phyloP scores from a whole-genome alignment of 208 protist species.

The Histomonas meleagridis region DNA sequence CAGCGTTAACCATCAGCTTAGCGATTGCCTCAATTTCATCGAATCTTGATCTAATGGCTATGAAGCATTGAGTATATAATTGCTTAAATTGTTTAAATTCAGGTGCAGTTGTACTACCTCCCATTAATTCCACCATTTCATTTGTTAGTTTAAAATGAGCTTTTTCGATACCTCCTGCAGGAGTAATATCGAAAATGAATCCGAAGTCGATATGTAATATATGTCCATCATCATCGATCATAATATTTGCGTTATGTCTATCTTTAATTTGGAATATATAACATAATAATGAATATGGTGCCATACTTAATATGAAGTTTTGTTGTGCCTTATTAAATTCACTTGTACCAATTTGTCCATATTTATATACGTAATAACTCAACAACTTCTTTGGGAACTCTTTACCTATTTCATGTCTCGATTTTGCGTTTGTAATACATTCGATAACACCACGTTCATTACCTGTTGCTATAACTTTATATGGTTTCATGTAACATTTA shows the following conservation, averaged over 20 bases:
- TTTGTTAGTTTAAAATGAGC: conserved; percentile 57
- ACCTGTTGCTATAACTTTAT: conserved; percentile 68
- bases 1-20: conserved; percentile 40
- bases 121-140: conserved; percentile 53
- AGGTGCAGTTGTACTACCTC: neutral
- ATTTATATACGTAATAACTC: conserved; percentile 72
- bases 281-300: conserved; percentile 58
- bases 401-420: conserved; percentile 71
- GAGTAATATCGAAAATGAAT: conserved; percentile 81
- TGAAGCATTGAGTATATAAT: conserved; percentile 40
- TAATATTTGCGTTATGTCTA: conserved; percentile 72
- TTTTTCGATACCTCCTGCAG: conserved; percentile 63
- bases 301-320: conserved; percentile 62
- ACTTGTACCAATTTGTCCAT: conserved; percentile 65
- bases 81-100: conserved; percentile 43
- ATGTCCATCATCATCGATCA: conserved; percentile 63
- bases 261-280: conserved; percentile 67
- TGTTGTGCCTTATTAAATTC: conserved; percentile 65
- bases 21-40: conserved; percentile 45
- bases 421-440: conserved; percentile 65
- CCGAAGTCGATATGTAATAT: conserved; percentile 92
- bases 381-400: conserved; percentile 50
- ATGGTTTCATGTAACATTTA: conserved; percentile 71
- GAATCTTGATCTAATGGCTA: conserved; percentile 38
- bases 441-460: conserved; percentile 67